These are phyloP conservation scores for Fusarium sp. DNA, from an alignment of 2,329 filamentous ascomycete species.

Conservation along the genomic window DNA sequence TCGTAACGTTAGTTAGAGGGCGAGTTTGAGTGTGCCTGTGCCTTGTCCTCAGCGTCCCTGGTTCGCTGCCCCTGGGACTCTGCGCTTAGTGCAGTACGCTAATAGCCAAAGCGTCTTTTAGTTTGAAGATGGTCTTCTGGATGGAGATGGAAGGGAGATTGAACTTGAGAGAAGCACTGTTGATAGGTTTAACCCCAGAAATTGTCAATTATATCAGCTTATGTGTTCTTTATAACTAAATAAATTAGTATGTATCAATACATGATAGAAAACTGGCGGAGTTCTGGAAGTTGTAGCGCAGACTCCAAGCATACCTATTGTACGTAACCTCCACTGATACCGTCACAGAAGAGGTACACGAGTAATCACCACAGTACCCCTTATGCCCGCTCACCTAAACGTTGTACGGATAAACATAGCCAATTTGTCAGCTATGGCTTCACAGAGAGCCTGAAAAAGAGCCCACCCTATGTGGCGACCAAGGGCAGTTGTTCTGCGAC, in stretches of 20 bases:
- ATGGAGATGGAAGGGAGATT: conserved; percentile 28
- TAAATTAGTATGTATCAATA: neutral
- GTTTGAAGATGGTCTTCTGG: conserved; percentile 31
- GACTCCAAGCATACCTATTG: conserved; percentile 1
- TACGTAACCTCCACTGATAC: conserved; percentile 3
- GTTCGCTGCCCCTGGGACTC: conserved; percentile 29
- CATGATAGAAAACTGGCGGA: neutral
- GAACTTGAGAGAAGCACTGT: conserved; percentile 24
- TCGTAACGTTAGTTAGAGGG: neutral
- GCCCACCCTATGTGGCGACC: conserved; percentile 9
- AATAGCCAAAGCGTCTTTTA: conserved; percentile 40
- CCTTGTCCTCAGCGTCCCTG: neutral
- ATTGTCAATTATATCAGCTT: conserved; percentile 21
- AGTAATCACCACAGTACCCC: conserved; percentile 24
- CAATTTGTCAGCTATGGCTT: conserved; percentile 26
- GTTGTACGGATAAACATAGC: conserved; percentile 5
- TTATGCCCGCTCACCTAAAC: conserved; percentile 16
- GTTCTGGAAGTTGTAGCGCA: neutral
- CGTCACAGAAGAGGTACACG: neutral
- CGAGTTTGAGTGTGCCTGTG: conserved; percentile 11
- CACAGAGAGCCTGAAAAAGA: conserved; percentile 16
- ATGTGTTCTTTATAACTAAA: neutral
- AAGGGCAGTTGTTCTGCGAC: conserved; percentile 25
- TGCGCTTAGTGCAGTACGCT: conserved; percentile 31
- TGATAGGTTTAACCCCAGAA: conserved; percentile 18